These are phyloP conservation scores for Trichocladium antarcticum DNA, from an alignment of 495 filamentous ascomycete genomes.

Conservation along the genomic window DNA sequence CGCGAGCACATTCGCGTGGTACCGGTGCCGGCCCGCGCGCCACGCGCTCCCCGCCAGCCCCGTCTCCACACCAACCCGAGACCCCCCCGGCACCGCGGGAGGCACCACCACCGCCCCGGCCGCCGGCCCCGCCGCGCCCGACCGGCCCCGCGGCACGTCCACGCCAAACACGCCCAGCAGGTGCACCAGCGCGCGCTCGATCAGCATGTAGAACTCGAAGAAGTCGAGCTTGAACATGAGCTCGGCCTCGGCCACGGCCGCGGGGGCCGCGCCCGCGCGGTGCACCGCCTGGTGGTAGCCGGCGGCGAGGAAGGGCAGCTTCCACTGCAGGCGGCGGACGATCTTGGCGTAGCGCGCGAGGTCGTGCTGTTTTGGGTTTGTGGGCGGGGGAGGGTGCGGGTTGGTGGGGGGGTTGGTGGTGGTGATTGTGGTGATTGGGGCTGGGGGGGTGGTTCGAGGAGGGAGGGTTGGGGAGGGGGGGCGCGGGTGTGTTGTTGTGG, in stretches of 20 bases:
- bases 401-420: background rate
- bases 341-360: conserved; percentile 47
- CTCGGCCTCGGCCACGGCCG: conserved; percentile 31
- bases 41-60: background rate
- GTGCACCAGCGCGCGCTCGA: conserved; percentile 54
- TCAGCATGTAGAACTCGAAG: conserved; percentile 56
- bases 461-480: conserved; percentile 5
- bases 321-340: conserved; percentile 48
- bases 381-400: background rate
- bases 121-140: no score
- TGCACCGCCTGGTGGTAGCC: conserved; percentile 41
- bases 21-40: conserved; percentile 33
- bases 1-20: conserved; percentile 53
- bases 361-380: conserved; percentile 26
- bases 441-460: background rate
- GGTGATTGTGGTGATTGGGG: background rate
- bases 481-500: background rate
- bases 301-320: conserved; percentile 44
- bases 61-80: background rate
- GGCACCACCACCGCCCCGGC: no score
- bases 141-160: no score
- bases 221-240: conserved; percentile 64
- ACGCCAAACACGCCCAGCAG: conserved; percentile 48
- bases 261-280: conserved; percentile 15
- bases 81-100: no score